Percentiles rank a stretch among this genome's conserved stretches.
Evolutionary conservation across 2,329 filamentous ascomycete genomes (phyloP).

Genomic region (Penicillium sp.): DNA sequence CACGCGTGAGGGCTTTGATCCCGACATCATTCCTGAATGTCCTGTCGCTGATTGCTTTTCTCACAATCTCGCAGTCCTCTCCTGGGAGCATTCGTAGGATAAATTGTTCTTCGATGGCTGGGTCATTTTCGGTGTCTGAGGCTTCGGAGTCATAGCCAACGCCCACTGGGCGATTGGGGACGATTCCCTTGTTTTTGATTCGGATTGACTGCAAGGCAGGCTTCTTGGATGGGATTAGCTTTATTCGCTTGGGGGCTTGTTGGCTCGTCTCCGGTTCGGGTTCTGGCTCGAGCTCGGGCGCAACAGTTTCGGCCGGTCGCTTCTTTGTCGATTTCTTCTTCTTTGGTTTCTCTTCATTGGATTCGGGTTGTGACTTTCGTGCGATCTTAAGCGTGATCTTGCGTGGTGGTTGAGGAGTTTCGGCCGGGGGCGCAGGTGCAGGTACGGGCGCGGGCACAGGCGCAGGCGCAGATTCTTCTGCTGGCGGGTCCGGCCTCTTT

Average conservation of each 20-base stretch:
- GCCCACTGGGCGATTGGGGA: constrained; percentile 68
- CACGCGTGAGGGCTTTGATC: constrained; percentile 70
- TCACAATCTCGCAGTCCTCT: constrained; percentile 79
- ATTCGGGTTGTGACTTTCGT: constrained; percentile 24
- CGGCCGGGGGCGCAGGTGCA: constrained; percentile 19
- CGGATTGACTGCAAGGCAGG: constrained; percentile 49
- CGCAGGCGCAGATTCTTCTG: constrained; percentile 20
- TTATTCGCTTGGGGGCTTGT: constrained; percentile 39
- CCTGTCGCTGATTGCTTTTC: constrained; percentile 70
- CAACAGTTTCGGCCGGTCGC: constrained; percentile 33
- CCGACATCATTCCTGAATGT: constrained; percentile 77
- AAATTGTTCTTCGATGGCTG: constrained; percentile 84
- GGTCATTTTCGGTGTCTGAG: constrained; percentile 83
- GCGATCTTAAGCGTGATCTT: constrained; percentile 45
- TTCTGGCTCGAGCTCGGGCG: constrained; percentile 26
- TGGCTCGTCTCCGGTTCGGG: constrained; percentile 24
- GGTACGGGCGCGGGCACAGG: constrained; percentile 8
- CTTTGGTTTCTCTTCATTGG: constrained; percentile 23
- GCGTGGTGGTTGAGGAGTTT: constrained; percentile 31
- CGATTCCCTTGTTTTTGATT: constrained; percentile 65
- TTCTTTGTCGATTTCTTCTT: constrained; percentile 42
- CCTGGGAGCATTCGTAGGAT: constrained; percentile 85
- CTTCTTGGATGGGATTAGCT: constrained; percentile 39
- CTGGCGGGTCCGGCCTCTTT: constrained; percentile 33
- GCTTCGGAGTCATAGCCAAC: constrained; percentile 97